Evolutionary conservation across 2,329 filamentous ascomycete genomes (phyloP), one percentile per base, ranked within the genome.

Genomic region (Cordyceps cicadae): DNA sequence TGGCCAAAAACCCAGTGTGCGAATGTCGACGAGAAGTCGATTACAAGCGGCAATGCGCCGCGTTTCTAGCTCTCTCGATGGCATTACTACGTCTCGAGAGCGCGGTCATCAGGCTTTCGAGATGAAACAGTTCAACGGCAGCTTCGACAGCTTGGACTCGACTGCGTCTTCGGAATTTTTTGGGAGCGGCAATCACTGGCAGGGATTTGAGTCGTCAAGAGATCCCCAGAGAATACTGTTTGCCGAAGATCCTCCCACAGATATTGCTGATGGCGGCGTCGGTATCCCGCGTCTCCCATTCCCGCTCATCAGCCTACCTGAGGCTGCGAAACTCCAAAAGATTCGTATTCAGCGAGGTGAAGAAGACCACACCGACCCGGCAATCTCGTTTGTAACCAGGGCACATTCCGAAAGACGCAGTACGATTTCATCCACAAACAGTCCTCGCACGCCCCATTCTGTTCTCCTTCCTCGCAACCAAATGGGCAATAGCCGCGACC

Each of bases 291-390:
- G 66, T 2, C 66, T 75, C 2, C 72, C 69, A 1, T 75, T 76
- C 41, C 68, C 69, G 11, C 67, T 76, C 14, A 71, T 76, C 52
- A 74, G 73, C 57, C 65, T 76, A 17, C 69, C 70, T 1, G 73
- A 75, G 41, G 74, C 74, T 15, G 72, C 73, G 2, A 68, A 67
- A 62, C 32, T 71, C 19, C 74, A 75, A 51, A 67, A 67, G 8
- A 65, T 69, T 26, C 70, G 72, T 21, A 63, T 71, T 46, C 67
- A 70, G 19, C 62, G 70, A 15, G 73, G 73, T 7, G 71, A 75
- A 52, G 73, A 75, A 58, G 74, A 75, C 41, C 72, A 75, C 52
- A 75, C 71, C 0, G 69, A 73, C 39, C 61, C 64, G 3, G 67
- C 64, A 2, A 62, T 63, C 1, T 68, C 67, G 0, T 74, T 74